Base-by-base conservation (phyloP, 768 basidiomycete genomes). In the Pisolithus marmoratus region DNA sequence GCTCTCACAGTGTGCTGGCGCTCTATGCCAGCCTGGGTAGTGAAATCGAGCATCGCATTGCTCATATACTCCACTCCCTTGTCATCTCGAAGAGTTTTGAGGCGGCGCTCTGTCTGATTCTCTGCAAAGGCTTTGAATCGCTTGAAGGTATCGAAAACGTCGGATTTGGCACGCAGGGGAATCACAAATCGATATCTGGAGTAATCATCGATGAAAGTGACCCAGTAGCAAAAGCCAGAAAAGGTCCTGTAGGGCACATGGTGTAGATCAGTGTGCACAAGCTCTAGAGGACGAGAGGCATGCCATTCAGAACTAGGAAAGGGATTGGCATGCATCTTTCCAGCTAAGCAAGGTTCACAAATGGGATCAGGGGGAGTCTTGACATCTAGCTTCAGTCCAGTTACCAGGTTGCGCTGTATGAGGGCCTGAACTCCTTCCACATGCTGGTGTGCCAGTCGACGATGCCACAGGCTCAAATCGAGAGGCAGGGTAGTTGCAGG, bases 51-150 rank as follows among this genome's bases (percentile, higher is more conserved):
- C n/a, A n/a, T n/a, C n/a, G n/a, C n/a, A n/a, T 52, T 57, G 36
- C 49, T 51, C 51, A 61, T 57, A 38, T 59, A 64, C 51, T 63
- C 63, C 8, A 60, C 63, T 37, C 62, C 62, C 48, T 59, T 58
- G 23, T 64, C 62, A 49, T 65, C 59, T 14, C 57, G 38, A n/a
- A 65, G 44, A 9, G 26, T 47, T 37, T 60, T 59, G 40, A 67
- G 48, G 17, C 50, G 46, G 1, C 22, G 5, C 37, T 53, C 54
- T 2, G 31, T 53, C 45, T 65, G 52, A 36, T 58, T 69, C 58
- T 72, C 63, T 38, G 62, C 61, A 44, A 52, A 61, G 9, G 66
- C 60, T 36, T 71, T 66, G 56, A 59, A 70, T 8, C 44, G 29
- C 53, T 63, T 60, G 52, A 70, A 70, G 0, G 56, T 56, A 5